A percentile compares a stretch with the other conserved stretches of the same genome.
phyloP scores from a whole-genome alignment of 768 basidiomycete genomes.

The Lactarius sanguifluus region DNA sequence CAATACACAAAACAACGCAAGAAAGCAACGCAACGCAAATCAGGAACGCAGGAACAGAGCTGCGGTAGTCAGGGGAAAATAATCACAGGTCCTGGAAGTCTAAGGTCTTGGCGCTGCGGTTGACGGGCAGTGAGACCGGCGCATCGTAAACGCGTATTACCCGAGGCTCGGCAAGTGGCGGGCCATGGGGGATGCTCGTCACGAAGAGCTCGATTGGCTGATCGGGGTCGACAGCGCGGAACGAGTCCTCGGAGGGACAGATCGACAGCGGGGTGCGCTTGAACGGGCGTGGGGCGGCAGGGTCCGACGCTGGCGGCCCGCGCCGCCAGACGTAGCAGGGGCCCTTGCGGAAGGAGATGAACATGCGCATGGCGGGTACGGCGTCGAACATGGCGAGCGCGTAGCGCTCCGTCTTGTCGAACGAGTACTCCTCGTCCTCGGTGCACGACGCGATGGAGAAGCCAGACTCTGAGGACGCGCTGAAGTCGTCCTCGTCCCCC shows the following conservation, averaged over 20 bases:
- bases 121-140: conserved; percentile 6
- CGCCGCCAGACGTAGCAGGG: conserved; percentile 20
- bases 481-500: conserved; percentile 16
- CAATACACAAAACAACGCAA: background rate
- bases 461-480: conserved; percentile 14
- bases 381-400: conserved; percentile 22
- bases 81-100: conserved; percentile 9
- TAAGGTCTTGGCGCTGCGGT: conserved; percentile 11
- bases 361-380: conserved; percentile 23
- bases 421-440: conserved; percentile 20
- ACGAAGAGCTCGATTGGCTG: conserved; percentile 14
- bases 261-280: conserved; percentile 19
- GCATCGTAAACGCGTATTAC: background rate
- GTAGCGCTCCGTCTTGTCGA: conserved; percentile 24
- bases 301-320: background rate
- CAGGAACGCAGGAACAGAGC: no score
- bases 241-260: conserved; percentile 9
- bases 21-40: background rate
- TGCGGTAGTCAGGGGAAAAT: no score
- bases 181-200: conserved; percentile 13
- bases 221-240: conserved; percentile 21
- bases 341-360: conserved; percentile 25
- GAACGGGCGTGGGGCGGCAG: background rate
- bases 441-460: conserved; percentile 25
- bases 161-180: conserved; percentile 24